These are phyloP conservation scores for Neospermospora avenae DNA, from an alignment of 2,329 filamentous ascomycete genomes.

Conservation along the genomic window DNA sequence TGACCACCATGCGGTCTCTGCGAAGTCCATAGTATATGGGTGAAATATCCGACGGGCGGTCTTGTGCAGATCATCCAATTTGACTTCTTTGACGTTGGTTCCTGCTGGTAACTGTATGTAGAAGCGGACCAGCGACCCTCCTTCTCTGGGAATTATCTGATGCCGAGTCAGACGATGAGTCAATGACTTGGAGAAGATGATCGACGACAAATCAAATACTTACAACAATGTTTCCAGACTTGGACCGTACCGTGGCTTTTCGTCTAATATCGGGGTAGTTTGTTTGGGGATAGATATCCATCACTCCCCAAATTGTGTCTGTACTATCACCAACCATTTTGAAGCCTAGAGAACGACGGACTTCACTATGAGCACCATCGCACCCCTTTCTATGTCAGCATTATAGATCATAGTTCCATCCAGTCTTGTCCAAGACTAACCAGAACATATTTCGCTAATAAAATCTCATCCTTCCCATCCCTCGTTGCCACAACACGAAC, in stretches of 20 bases:
- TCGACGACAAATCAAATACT: not conserved
- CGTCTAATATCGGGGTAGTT: constrained; percentile 61
- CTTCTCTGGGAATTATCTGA: constrained; percentile 58
- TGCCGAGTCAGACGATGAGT: not conserved
- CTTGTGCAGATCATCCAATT: constrained; percentile 49
- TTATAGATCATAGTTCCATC: constrained; percentile 37
- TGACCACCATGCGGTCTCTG: constrained; percentile 49
- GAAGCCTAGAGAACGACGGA: constrained; percentile 41
- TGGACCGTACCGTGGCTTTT: constrained; percentile 52
- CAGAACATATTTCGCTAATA: constrained; percentile 27
- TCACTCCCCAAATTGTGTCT: constrained; percentile 56
- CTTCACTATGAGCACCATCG: constrained; percentile 49
- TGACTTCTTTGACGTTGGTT: constrained; percentile 52
- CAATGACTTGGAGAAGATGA: not conserved
- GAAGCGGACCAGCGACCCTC: constrained; percentile 61
- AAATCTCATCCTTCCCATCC: constrained; percentile 51
- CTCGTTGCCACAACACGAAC: constrained; percentile 56
- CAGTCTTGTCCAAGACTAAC: constrained; percentile 21
- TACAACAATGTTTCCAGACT: constrained; percentile 49
- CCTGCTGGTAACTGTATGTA: constrained; percentile 46
- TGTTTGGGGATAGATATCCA: constrained; percentile 54
- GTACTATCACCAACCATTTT: constrained; percentile 57
- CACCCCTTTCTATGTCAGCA: constrained; percentile 52
- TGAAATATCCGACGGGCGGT: constrained; percentile 41
- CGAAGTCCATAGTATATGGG: constrained; percentile 26